Evolutionary conservation across 2,329 filamentous ascomycete species (phyloP), one percentile per base, ranked within the genome.

Genomic region (Tolypocladium endophyticum): DNA sequence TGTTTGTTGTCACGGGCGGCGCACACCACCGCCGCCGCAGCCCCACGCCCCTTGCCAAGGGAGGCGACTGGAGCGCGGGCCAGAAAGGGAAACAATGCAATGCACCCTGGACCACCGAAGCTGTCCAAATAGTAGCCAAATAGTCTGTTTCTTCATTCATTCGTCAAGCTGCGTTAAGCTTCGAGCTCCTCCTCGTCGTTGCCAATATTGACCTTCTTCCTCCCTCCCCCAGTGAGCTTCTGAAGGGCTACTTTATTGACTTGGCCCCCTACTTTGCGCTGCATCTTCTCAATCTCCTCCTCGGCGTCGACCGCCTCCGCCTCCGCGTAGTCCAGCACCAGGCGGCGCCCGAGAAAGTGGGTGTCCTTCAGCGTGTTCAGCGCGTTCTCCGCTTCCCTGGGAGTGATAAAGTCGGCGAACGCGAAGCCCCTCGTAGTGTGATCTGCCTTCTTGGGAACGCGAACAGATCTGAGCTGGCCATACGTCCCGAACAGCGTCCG

Each of bases 271-370:
- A 95, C 88, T 82, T 97, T 99, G 81, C 90, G 89, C 77, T 96
- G 90, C 88, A 99, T 96, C 78, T 91, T 93, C 72, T 89, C 87
- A 71, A 99, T 94, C 77, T 97, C 92, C 75, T 92, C 91, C 78
- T 99, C 94, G 3, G 94, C 87, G 77, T 97, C 92, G 65, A 94
- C 81, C 45, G 90, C 84, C 68, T 97, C 94, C 64, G 88, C 89
- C 69, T 91, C 87, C 45, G 92, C 93, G 76, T 92, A 97, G 72
- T 97, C 90, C 62, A 99, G 81, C 59, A 97, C 91, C 68, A 99
- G 81, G 69, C 88, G 87, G 62, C 94, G 86, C 60, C 94, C 94
- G 60, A 97, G 81, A 69, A 99, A 79, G 83, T 99, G 94, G 53
- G 94, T 97, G 73, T 96, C 90, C 72, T 87, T 87, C 66, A 99